Evolutionary conservation across 331 rosid genomes (phyloP).

Genomic region (Spiraea crenata): DNA sequence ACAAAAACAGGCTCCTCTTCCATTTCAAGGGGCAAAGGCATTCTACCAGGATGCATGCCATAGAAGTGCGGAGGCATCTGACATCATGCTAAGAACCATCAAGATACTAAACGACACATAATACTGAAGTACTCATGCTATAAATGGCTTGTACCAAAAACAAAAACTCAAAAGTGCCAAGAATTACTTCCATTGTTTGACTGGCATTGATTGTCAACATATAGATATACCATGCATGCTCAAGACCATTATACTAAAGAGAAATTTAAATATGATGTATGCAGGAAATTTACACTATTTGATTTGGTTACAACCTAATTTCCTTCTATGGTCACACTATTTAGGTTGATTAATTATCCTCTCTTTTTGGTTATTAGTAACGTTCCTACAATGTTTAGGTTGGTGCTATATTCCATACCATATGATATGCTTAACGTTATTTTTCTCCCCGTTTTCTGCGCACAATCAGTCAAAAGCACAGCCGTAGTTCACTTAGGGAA

Average conservation of each 20-base stretch:
- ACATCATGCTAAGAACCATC: conserved; percentile 27
- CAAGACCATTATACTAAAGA: neutral
- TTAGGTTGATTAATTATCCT: neutral
- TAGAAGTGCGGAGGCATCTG: conserved; percentile 63
- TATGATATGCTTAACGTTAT: neutral
- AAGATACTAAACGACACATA: conserved; percentile 5
- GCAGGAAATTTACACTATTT: neutral
- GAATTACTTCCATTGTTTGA: neutral
- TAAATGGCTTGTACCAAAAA: neutral
- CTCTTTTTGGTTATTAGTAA: neutral
- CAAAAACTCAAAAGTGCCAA: neutral
- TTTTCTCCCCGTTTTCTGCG: neutral
- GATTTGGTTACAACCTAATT: neutral
- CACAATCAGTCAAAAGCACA: neutral
- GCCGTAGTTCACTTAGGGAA: neutral
- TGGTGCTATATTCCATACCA: neutral
- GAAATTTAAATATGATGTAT: neutral
- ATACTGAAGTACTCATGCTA: neutral
- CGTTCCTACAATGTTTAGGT: neutral
- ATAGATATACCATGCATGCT: too few relatives aligned
- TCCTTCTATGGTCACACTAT: neutral
- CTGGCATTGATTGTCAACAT: neutral
- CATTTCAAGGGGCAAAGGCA: conserved; percentile 85
- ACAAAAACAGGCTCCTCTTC: conserved; percentile 93
- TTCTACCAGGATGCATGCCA: conserved; percentile 70